These are phyloP conservation scores for Penicillium dipodomyicola DNA, from an alignment of 495 filamentous ascomycete genomes.

Conservation along the genomic window DNA sequence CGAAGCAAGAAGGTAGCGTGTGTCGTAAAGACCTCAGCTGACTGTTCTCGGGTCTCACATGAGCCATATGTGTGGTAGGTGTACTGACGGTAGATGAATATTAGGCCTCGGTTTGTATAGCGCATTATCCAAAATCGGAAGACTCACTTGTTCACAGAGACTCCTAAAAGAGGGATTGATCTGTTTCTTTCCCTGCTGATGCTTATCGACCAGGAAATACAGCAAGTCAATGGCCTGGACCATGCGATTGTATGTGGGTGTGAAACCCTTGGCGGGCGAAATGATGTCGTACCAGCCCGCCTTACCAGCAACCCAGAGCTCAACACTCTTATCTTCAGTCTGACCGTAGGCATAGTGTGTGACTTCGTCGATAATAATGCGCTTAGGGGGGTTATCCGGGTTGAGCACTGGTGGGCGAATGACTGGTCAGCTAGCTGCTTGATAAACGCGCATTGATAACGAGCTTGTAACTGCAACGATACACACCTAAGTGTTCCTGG, in stretches of 20 bases:
- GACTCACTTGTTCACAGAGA: conserved; percentile 46
- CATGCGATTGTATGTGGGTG: conserved; percentile 61
- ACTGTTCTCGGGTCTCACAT: conserved; percentile 48
- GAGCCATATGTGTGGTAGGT: conserved; percentile 44
- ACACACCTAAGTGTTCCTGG: conserved; percentile 43
- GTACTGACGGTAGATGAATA: conserved; percentile 29
- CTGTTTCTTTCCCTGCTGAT: conserved; percentile 39
- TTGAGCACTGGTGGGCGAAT: conserved; percentile 39
- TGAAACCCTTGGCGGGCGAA: conserved; percentile 58
- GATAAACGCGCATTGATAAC: conserved; percentile 15
- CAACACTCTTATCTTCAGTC: conserved; percentile 55
- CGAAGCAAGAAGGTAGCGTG: conserved; percentile 56
- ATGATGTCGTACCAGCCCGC: conserved; percentile 77
- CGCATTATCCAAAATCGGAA: conserved; percentile 3
- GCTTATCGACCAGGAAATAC: conserved; percentile 61
- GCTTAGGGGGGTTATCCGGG: conserved; percentile 45
- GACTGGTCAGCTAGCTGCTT: conserved; percentile 28
- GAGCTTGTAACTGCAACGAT: conserved; percentile 15
- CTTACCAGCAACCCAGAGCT: conserved; percentile 71
- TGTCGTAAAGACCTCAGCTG: conserved; percentile 50
- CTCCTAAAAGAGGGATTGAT: conserved; percentile 41
- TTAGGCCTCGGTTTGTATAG: conserved; percentile 13
- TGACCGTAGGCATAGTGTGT: conserved; percentile 69
- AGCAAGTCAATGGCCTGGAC: conserved; percentile 67
- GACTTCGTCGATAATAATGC: conserved; percentile 63